phyloP scores from a whole-genome alignment of 2,329 filamentous ascomycete genomes.

The Furcasterigmium furcatum region DNA sequence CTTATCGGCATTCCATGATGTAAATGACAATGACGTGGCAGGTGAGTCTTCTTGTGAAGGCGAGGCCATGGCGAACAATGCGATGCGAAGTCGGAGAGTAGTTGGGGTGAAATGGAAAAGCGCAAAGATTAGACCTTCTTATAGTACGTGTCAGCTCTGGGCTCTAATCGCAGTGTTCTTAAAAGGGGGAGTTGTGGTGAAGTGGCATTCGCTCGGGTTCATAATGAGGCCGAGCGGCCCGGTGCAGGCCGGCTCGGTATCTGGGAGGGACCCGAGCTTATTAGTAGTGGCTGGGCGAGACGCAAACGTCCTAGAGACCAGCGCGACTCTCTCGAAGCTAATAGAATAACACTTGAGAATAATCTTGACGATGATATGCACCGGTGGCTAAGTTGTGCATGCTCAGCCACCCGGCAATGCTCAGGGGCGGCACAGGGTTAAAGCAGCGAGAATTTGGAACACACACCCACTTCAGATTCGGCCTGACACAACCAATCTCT shows the following conservation, averaged over 20 bases:
- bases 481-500: too few relatives aligned
- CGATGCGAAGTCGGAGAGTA: neutral
- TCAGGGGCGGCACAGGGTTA: too few relatives aligned
- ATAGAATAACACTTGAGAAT: too few relatives aligned
- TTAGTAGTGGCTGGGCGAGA: too few relatives aligned
- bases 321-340: too few relatives aligned
- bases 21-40: neutral
- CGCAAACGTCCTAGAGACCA: too few relatives aligned
- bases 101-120: neutral
- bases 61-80: neutral
- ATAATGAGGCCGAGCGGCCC: neutral
- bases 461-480: too few relatives aligned
- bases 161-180: neutral
- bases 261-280: neutral
- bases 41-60: too few relatives aligned
- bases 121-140: neutral
- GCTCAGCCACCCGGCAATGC: too few relatives aligned
- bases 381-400: too few relatives aligned
- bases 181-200: neutral
- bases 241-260: neutral
- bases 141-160: neutral
- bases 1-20: conserved; percentile 19
- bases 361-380: too few relatives aligned
- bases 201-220: neutral
- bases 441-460: too few relatives aligned